Evolutionary conservation across 164 flowering plant genomes (phyloP), one percentile per base, ranked within the genome.

Genomic region (Dillenia turbinata): DNA sequence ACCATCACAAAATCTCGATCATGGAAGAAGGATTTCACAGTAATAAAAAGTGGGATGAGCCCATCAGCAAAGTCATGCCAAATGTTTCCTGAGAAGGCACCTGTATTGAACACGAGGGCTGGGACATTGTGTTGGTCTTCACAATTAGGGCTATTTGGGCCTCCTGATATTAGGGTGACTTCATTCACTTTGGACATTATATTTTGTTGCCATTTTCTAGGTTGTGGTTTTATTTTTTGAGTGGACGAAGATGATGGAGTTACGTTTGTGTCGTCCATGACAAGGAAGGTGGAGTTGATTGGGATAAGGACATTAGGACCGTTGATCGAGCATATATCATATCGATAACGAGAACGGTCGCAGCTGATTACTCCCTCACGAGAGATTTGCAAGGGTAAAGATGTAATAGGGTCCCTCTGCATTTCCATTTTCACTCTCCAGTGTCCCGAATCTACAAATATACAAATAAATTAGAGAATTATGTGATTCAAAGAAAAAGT

Each of bases 1-100:
- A 81, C 85, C 7, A 81, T 73, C 54, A 78, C 65, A 3, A 72
- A 46, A 13, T 75, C 68, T 8, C 40, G 69, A 15, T 67, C 54
- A 3, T 56, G 9, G 9, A 43, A 55, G 44, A 67, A 67, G 44
- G 22, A 19, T 48, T 49, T 59, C 10, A 13, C 14, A 4, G 71
- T 67, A 9, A 63, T 49, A 55, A 52, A 64, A 16, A 64, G 65
- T 2, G 69, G 71, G 9, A 63, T 8, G 48, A 59, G 47, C 1
- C 62, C 68, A 9, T 72, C 75, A 54, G 63, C 54, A 52, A 71
- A 66, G 13, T 67, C 71, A 24, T 57, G 64, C 51, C 57, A 66
- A 46, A 62, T 56, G n/a, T 67, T 62, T 8, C 71, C 71, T 1
- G 64, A 52, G 49, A 49, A 63, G 8, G 67, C 71, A 1, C 64